Conservation (phyloP, 805 yeast genomes). For the Sungouiella thailandica region DNA sequence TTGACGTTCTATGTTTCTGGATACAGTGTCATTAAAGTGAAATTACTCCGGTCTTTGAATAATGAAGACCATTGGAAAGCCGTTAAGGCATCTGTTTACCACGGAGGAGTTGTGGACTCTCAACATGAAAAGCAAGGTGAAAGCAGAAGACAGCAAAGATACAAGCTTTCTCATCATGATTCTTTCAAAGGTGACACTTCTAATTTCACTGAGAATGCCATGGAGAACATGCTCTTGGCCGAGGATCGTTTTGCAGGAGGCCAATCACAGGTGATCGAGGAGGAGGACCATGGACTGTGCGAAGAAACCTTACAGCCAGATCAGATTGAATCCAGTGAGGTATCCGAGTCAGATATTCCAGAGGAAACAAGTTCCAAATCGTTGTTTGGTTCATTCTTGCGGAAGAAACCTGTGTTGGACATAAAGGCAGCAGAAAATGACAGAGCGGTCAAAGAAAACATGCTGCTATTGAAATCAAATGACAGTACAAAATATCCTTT, state of each 20-base stretch:
- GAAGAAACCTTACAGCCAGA: neutral
- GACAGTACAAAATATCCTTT: constrained; percentile 23
- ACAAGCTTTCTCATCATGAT: constrained; percentile 23
- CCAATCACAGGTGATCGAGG: constrained; percentile 8
- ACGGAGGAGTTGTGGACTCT: constrained; percentile 23
- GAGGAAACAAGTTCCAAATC: neutral
- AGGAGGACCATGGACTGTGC: constrained; percentile 10
- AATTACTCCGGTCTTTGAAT: constrained; percentile 20
- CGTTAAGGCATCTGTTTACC: constrained; percentile 29
- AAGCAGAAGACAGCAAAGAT: constrained; percentile 24
- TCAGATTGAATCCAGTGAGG: too few species aligned
- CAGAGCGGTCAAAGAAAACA: constrained; percentile 12
- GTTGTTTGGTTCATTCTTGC: too few species aligned
- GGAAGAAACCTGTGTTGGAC: constrained; percentile 10
- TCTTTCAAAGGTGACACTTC: constrained; percentile 41
- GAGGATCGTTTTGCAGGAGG: constrained; percentile 23
- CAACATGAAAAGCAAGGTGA: constrained; percentile 30
- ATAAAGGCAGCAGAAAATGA: constrained; percentile 24
- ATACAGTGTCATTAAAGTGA: constrained; percentile 37
- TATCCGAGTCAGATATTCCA: neutral
- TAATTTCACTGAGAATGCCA: constrained; percentile 27
- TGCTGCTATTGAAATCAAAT: constrained; percentile 11
- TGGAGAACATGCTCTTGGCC: constrained; percentile 35
- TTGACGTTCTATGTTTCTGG: constrained; percentile 32
- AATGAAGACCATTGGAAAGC: constrained; percentile 29